phyloP scores from a whole-genome alignment of 257 asterid genomes.

The Solanum dulcamara region DNA sequence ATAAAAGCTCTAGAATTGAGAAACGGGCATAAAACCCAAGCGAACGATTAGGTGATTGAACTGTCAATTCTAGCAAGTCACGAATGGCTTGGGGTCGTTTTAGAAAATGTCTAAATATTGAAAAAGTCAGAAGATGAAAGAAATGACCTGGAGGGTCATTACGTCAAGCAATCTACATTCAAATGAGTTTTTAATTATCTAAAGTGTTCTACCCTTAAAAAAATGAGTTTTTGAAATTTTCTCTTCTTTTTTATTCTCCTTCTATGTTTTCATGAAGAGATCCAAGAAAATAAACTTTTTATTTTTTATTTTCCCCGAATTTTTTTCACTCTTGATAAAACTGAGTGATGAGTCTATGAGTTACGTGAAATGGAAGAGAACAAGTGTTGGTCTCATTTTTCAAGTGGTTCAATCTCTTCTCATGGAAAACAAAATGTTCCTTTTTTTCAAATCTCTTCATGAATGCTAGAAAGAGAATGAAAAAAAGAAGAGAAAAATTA shows the following conservation, averaged over 20 bases:
- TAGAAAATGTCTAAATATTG: too few species aligned
- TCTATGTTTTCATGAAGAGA: not conserved
- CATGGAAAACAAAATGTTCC: not conserved
- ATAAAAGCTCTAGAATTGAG: too few species aligned
- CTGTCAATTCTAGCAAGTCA: too few species aligned
- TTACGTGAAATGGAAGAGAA: not conserved
- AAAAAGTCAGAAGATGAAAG: too few species aligned
- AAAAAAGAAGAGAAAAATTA: not conserved
- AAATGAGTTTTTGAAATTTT: not conserved
- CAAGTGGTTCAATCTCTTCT: constrained; percentile 26
- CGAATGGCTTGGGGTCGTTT: too few species aligned
- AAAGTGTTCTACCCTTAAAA: not conserved
- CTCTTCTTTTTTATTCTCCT: not conserved
- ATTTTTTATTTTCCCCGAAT: not conserved
- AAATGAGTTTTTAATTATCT: not conserved
- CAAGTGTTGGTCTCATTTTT: not conserved
- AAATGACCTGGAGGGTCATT: too few species aligned
- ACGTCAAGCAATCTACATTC: too few species aligned
- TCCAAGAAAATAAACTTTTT: too few species aligned
- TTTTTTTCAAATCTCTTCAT: not conserved
- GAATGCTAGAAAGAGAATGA: not conserved
- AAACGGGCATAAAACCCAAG: too few species aligned
- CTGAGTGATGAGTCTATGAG: not conserved
- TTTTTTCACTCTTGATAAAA: too few species aligned
- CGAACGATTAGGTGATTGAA: too few species aligned